Conservation (phyloP, 176 grass and related monocot genomes). For the Saccharum spontaneum region DNA sequence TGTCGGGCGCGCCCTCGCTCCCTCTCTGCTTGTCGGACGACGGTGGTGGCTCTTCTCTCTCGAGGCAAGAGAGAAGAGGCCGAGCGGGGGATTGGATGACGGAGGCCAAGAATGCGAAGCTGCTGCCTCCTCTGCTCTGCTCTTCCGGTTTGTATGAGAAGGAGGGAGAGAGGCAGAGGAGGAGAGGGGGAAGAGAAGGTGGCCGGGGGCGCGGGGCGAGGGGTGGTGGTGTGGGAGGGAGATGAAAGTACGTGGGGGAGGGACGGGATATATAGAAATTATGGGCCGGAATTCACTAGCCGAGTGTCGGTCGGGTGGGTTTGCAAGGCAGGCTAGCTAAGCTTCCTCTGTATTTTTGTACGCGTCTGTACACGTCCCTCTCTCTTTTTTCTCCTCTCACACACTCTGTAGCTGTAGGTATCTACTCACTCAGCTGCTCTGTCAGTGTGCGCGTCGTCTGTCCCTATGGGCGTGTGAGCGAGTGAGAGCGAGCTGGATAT, state of each 20-base stretch:
- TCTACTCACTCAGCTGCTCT: not conserved
- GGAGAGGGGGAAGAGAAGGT: not conserved
- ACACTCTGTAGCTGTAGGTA: not conserved
- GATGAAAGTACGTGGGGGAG: slow-evolving; percentile 48
- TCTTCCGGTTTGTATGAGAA: not conserved
- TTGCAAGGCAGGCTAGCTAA: not conserved
- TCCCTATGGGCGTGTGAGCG: not conserved
- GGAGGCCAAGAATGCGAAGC: not conserved
- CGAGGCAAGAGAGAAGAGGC: slow-evolving; percentile 3
- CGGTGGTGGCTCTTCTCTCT: not conserved
- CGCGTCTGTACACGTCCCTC: not conserved
- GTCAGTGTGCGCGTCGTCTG: not conserved
- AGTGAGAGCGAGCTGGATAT: no score
- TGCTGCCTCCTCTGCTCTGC: not conserved
- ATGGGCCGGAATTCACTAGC: slow-evolving; percentile 27
- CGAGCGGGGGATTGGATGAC: not conserved
- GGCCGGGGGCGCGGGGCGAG: not conserved
- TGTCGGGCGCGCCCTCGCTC: not conserved
- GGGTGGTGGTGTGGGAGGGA: not conserved
- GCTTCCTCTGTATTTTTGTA: slow-evolving; percentile 22
- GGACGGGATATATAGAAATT: slow-evolving; percentile 49
- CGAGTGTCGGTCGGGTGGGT: slow-evolving; percentile 46
- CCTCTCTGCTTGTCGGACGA: not conserved
- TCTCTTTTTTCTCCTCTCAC: not conserved
- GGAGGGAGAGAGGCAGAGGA: not conserved